These are phyloP conservation scores for Aphanomyces stellatus DNA, from an alignment of 352 stramenopile genomes.

Conservation along the genomic window DNA sequence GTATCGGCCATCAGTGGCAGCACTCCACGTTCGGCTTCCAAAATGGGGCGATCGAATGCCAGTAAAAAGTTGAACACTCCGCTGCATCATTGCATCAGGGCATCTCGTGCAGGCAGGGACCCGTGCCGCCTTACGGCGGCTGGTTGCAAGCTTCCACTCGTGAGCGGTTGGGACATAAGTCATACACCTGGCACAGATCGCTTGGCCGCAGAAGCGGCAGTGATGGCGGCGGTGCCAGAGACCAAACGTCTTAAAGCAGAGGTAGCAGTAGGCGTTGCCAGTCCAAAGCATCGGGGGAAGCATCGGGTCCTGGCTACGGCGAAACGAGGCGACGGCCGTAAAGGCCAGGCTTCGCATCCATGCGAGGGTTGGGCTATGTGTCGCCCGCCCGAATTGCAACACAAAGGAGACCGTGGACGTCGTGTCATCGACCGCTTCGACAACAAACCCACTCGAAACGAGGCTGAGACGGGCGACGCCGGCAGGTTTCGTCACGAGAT, in stretches of 20 bases:
- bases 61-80: too few species aligned
- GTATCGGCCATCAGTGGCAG: too few species aligned
- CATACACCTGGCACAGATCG: constrained; percentile 10
- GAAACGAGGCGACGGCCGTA: not conserved
- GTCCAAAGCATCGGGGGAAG: constrained; percentile 4
- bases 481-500: not conserved
- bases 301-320: not conserved
- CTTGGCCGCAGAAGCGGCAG: constrained; percentile 13
- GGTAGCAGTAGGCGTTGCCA: constrained; percentile 11
- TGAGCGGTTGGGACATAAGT: not conserved
- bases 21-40: too few species aligned
- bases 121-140: too few species aligned
- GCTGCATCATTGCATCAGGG: too few species aligned
- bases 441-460: not conserved
- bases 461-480: not conserved
- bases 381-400: not conserved
- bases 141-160: too few species aligned
- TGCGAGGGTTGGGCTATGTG: not conserved
- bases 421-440: not conserved
- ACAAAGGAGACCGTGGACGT: not conserved
- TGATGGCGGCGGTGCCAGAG: constrained; percentile 3
- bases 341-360: not conserved
- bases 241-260: constrained; percentile 10
- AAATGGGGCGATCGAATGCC: too few species aligned
- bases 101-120: too few species aligned